Conservation (phyloP, 106 monocot species). For the Apostasia shenzhenica region DNA sequence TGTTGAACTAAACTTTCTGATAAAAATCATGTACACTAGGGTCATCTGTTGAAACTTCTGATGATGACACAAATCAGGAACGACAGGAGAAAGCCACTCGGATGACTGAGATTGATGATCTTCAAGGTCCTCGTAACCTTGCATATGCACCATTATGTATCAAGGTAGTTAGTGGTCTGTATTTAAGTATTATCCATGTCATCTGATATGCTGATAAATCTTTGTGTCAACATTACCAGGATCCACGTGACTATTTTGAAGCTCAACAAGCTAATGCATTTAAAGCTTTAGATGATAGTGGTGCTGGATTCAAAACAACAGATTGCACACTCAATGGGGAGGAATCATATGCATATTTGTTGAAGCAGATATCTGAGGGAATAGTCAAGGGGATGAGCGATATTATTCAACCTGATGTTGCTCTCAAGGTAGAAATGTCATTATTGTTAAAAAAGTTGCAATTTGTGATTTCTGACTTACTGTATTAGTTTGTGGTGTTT, state of each 20-base stretch:
- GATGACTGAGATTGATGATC: conserved; percentile 95
- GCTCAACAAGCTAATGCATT: conserved; percentile 87
- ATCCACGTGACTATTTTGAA: conserved; percentile 95
- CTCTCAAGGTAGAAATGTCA: conserved; percentile 55
- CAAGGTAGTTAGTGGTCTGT: conserved; percentile 42
- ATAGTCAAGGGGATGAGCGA: conserved; percentile 43
- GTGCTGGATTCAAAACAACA: conserved; percentile 24
- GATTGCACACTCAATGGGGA: conserved; percentile 33
- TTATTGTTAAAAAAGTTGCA: neutral
- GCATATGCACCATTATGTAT: conserved; percentile 81
- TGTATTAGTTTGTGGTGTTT: neutral
- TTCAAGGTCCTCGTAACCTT: conserved; percentile 52
- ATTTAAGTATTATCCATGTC: neutral
- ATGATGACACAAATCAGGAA: conserved; percentile 51
- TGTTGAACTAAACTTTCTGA: conserved; percentile 7
- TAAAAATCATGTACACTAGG: conserved; percentile 20
- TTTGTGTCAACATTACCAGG: conserved; percentile 36
- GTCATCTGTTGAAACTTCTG: conserved; percentile 37
- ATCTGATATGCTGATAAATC: conserved; percentile 7
- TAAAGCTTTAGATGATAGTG: conserved; percentile 48
- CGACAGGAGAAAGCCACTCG: conserved; percentile 52
- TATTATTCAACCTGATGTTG: conserved; percentile 69
- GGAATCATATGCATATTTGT: conserved; percentile 58
- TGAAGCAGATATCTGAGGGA: conserved; percentile 57
- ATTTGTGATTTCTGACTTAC: neutral